Evolutionary conservation across 352 stramenopile genomes (phyloP).

Genomic region (Labyrinthula sp.): DNA sequence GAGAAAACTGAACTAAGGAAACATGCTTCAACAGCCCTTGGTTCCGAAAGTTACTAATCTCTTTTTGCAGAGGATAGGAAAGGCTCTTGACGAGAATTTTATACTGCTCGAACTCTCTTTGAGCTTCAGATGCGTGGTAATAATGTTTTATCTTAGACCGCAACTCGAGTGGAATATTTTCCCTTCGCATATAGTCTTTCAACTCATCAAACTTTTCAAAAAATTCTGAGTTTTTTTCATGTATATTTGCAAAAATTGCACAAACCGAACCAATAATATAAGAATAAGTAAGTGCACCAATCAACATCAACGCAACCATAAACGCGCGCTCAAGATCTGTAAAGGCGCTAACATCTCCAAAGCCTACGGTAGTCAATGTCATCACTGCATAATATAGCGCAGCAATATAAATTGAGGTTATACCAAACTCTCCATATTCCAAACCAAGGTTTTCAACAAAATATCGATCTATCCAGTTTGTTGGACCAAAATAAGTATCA

Average conservation of each 20-base stretch:
- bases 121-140: slow-evolving; percentile 1
- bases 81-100: slow-evolving; percentile 3
- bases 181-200: slow-evolving; percentile 22
- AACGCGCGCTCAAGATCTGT: slow-evolving; percentile 14
- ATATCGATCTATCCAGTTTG: slow-evolving; percentile 17
- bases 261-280: slow-evolving; percentile 22
- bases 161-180: slow-evolving; percentile 23
- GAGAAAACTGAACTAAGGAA: slow-evolving; percentile 7
- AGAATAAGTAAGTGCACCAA: slow-evolving; percentile 12
- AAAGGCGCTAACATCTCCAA: slow-evolving; percentile 8
- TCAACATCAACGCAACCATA: slow-evolving; percentile 17
- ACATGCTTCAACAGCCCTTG: slow-evolving; percentile 4
- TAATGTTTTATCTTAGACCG: slow-evolving; percentile 11
- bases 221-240: slow-evolving; percentile 7
- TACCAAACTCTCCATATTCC: neutral
- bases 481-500: neutral
- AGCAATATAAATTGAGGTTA: slow-evolving; percentile 6
- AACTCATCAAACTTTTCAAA: slow-evolving; percentile 15
- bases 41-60: slow-evolving; percentile 16
- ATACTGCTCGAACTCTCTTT: slow-evolving; percentile 6
- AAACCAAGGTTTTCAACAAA: slow-evolving; percentile 8
- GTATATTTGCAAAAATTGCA: slow-evolving; percentile 12
- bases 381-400: slow-evolving; percentile 13
- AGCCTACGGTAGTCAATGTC: slow-evolving; percentile 24
- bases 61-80: slow-evolving; percentile 17